Conservation (phyloP, 2,329 filamentous ascomycete genomes). For the Epichloe amarillans region DNA sequence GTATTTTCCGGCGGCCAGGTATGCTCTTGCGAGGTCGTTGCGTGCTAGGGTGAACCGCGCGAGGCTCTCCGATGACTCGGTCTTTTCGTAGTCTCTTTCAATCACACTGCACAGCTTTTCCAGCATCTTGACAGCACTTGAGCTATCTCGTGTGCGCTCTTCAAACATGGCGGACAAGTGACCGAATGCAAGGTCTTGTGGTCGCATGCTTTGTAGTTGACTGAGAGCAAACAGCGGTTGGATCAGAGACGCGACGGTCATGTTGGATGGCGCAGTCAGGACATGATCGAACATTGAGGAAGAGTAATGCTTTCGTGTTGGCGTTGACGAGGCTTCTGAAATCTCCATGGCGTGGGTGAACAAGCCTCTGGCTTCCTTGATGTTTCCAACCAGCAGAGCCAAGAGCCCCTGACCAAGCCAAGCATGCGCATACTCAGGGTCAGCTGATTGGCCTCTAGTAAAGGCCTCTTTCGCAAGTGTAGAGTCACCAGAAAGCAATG, state of each 20-base stretch:
- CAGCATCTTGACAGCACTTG: slow-evolving; percentile 49
- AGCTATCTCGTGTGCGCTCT: slow-evolving; percentile 62
- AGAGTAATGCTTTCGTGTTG: slow-evolving; percentile 68
- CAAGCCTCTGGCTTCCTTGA: slow-evolving; percentile 64
- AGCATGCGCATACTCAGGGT: slow-evolving; percentile 84
- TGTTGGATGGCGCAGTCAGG: slow-evolving; percentile 38
- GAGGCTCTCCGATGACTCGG: slow-evolving; percentile 62
- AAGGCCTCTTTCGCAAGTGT: slow-evolving; percentile 85
- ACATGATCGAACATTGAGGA: slow-evolving; percentile 74
- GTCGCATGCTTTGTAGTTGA: slow-evolving; percentile 61
- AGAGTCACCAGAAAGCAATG: slow-evolving; percentile 69
- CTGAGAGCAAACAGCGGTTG: slow-evolving; percentile 81
- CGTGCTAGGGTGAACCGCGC: slow-evolving; percentile 70
- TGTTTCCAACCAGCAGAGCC: slow-evolving; percentile 61
- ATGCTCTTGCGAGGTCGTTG: slow-evolving; percentile 73
- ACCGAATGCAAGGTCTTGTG: slow-evolving; percentile 55
- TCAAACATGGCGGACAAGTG: slow-evolving; percentile 72
- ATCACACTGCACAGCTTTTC: slow-evolving; percentile 53
- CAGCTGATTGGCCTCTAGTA: slow-evolving; percentile 79
- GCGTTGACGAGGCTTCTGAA: slow-evolving; percentile 58
- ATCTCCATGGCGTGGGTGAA: slow-evolving; percentile 95
- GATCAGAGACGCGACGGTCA: slow-evolving; percentile 51
- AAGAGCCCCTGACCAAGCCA: slow-evolving; percentile 91
- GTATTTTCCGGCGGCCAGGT: slow-evolving; percentile 56
- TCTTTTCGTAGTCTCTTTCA: slow-evolving; percentile 73